Conservation (phyloP, 1,284 basidiomycete genomes). For the Rhizoctonia solani region DNA sequence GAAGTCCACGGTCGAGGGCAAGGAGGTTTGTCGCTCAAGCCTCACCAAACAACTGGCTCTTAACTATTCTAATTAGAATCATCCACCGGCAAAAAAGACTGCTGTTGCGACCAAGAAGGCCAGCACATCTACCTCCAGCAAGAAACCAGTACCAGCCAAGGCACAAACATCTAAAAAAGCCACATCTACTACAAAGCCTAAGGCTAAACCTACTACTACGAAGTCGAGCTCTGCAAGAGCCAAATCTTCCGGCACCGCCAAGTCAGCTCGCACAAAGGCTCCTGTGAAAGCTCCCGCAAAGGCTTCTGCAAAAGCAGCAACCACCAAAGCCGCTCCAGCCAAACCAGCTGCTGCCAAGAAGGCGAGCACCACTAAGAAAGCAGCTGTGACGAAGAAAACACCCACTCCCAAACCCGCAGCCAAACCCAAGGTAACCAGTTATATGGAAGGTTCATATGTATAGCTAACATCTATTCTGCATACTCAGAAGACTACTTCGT, state of each 20-base stretch:
- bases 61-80: constrained; percentile 22
- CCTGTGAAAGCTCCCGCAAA: constrained; percentile 45
- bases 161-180: constrained; percentile 45
- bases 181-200: constrained; percentile 19
- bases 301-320: constrained; percentile 44
- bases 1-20: constrained; percentile 34
- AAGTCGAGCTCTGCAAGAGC: not conserved
- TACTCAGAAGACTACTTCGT: constrained; percentile 25
- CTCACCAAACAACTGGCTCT: not conserved
- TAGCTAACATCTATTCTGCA: not conserved
- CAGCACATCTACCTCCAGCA: constrained; percentile 34
- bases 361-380: constrained; percentile 61
- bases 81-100: constrained; percentile 43
- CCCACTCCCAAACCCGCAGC: constrained; percentile 49
- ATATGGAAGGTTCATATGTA: constrained; percentile 49
- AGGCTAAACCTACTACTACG: constrained; percentile 11
- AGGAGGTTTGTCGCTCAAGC: constrained; percentile 30
- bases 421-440: constrained; percentile 66
- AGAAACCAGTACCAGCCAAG: constrained; percentile 42
- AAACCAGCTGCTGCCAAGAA: constrained; percentile 61
- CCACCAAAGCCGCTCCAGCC: constrained; percentile 64
- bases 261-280: constrained; percentile 49
- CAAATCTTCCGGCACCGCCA: constrained; percentile 55
- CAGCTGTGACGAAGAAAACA: constrained; percentile 58
- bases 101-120: constrained; percentile 52